Base-by-base conservation (phyloP, 139 green algal species). In the Chlamydomonas sp. region DNA sequence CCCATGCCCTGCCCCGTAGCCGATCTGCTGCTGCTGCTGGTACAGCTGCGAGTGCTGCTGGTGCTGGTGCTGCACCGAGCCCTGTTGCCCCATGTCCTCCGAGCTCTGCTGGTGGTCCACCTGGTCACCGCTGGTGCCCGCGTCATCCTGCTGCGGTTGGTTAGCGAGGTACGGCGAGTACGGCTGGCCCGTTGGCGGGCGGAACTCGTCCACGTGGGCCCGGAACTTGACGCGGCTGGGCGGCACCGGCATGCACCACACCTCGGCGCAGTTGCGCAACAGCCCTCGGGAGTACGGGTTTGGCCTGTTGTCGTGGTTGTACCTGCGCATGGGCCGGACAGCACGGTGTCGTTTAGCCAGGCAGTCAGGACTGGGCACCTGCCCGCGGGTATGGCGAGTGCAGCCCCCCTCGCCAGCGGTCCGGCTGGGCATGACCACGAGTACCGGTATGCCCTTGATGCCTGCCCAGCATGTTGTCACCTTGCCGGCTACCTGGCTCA, bases 251-350 rank as follows among this genome's bases (percentile, higher is more conserved):
- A 60, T 49, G 79, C 91, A 94, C 92, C 89, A 93, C 69, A 95
- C 94, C 84, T 96, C 93, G 18, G 88, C 82, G 72, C 95, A 96
- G 90, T 98, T 98, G 64, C 81, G 58, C 10, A 93, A 31, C 10
- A 92, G 61, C 4, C 96, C 95, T 2, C 77, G 77, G 79, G 94
- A 90, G 88, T 97, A 97, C 1, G 95, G 95, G 86, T 98, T 97
- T 49, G 87, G 83, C 58, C 90, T 80, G 66, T 85, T 84, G 85
- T 93, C 89, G 79, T 94, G 90, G 78, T 85, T 88, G 84, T 93
- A 92, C 74, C 89, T 91, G 78, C 63, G 17, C 17, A 64, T 7
- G 2, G 57, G 31, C 3, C 66, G 3, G 74, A 63, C 2, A 58
- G 61, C 3, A n/a, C 20, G 63, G 2, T 5, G 12, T 15, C 15